Base-by-base conservation (phyloP, 352 stramenopile species). In the Halophytophthora batemanensis region DNA sequence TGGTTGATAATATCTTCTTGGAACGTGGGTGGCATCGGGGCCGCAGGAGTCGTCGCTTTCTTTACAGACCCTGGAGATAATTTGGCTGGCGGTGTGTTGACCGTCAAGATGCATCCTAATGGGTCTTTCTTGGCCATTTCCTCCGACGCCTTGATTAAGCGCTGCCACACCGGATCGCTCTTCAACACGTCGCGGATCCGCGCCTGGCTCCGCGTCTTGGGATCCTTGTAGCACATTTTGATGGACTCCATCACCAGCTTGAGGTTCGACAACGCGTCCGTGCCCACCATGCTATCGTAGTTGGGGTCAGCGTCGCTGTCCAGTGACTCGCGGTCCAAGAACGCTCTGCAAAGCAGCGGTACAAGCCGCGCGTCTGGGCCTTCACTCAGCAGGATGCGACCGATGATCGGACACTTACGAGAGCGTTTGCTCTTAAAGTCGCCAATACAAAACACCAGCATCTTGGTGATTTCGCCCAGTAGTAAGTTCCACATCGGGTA, bases 351-450 rank as follows among this genome's bases (percentile, higher is more conserved):
- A 2, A 93, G 56, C 42, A 93, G 42, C 2, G 79, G 68, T 17
- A 85, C 51, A 37, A 93, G 53, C 22, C 72, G 66, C 5, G 71
- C 79, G 12, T 92, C 73, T 2, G 71, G 58, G 6, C 60, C 71
- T 15, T 87, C 64, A 0, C 69, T 75, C 6, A 74, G 51, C 61
- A 93, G 29, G 17, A 95, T 63, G n/a, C 65, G 76, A 8, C 65
- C 76, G 23, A 95, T 80, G 38, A 95, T 83, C 5, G 84, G 84
- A 39, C 84, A 95, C 36, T 69, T 83, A 21, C 84, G 66, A 35
- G 82, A 93, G 13, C 84, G 80, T 52, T 95, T 93, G 59, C 76
- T 84, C 53, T 95, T 95, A 46, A 91, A 90, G 66, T 95, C 84
- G 4, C 80, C 82, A 40, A 95, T 71, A 33, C 69, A 86, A 59